Percentiles rank a stretch among this genome's conserved stretches.
Conservation (phyloP, 2,329 filamentous ascomycete genomes). For the Chrysoporthe cubensis region DNA sequence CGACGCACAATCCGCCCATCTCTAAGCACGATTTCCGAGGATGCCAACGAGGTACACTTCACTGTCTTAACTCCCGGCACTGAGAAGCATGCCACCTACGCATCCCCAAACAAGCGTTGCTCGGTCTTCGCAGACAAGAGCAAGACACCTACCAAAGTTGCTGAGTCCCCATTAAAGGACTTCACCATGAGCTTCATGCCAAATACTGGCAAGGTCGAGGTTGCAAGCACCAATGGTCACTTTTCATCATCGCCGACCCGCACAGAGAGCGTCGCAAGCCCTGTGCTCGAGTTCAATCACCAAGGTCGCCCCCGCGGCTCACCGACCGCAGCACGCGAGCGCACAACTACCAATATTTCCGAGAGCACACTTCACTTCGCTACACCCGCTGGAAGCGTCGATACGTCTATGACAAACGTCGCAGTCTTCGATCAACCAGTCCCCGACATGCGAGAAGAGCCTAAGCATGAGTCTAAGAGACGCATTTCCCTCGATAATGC, state of each 20-base stretch:
- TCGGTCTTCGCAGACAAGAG: slow-evolving; percentile 7
- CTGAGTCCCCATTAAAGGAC: slow-evolving; percentile 32
- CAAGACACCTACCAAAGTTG: slow-evolving; percentile 33
- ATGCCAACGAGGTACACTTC: neutral
- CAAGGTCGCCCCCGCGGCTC: neutral
- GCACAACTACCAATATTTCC: too few species aligned
- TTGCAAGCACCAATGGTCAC: neutral
- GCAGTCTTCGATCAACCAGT: slow-evolving; percentile 37
- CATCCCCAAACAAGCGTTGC: slow-evolving; percentile 15
- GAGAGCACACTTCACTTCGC: neutral
- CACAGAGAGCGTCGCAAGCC: neutral
- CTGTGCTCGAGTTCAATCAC: neutral
- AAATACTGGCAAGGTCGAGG: slow-evolving; percentile 30
- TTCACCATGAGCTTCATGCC: slow-evolving; percentile 37
- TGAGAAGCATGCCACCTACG: neutral
- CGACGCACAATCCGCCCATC: slow-evolving; percentile 12
- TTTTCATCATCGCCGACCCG: neutral
- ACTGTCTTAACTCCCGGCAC: neutral
- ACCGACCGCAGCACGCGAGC: neutral
- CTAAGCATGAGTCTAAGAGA: slow-evolving; percentile 37
- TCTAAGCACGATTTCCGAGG: slow-evolving; percentile 23
- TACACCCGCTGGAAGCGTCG: neutral
- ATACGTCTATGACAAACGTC: neutral
- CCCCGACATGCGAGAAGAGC: slow-evolving; percentile 30
- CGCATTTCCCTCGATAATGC: slow-evolving; percentile 36